These are phyloP conservation scores for Canna indica DNA, from an alignment of 176 grass and related monocot species.

Conservation along the genomic window DNA sequence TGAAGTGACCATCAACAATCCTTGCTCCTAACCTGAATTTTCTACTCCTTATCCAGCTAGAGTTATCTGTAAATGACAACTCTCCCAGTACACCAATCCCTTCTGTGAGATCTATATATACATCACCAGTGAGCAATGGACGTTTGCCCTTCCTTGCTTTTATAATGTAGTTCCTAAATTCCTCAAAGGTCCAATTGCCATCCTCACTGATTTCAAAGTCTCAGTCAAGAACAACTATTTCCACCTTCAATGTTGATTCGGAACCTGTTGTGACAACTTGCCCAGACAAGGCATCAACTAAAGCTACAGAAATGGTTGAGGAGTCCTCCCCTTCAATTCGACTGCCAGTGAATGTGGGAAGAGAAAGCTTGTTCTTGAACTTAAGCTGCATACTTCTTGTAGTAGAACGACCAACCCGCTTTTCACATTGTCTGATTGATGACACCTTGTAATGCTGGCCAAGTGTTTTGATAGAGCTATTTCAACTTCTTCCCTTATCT, in stretches of 20 bases:
- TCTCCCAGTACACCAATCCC: constrained; percentile 59
- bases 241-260: constrained; percentile 51
- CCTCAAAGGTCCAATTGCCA: constrained; percentile 51
- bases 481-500: constrained; percentile 99
- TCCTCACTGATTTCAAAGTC: constrained; percentile 74
- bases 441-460: constrained; percentile 40
- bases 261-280: constrained; percentile 31
- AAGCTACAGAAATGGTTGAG: constrained; percentile 38
- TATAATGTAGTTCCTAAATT: constrained; percentile 83
- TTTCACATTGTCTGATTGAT: constrained; percentile 41
- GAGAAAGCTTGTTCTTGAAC: constrained; percentile 72
- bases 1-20: constrained; percentile 59
- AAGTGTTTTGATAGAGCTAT: constrained; percentile 63
- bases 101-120: constrained; percentile 37
- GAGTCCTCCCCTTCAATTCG: constrained; percentile 78
- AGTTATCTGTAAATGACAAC: constrained; percentile 87
- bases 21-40: constrained; percentile 87
- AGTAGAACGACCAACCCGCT: constrained; percentile 32
- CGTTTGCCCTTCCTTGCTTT: constrained; percentile 84
- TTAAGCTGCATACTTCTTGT: constrained; percentile 54
- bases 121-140: constrained; percentile 68
- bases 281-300: constrained; percentile 48
- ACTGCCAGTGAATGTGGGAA: constrained; percentile 85
- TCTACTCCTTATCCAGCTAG: constrained; percentile 91
- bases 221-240: constrained; percentile 86